phyloP scores from a whole-genome alignment of 1,284 basidiomycete species.

The Apiotrichum mycotoxinovorans region DNA sequence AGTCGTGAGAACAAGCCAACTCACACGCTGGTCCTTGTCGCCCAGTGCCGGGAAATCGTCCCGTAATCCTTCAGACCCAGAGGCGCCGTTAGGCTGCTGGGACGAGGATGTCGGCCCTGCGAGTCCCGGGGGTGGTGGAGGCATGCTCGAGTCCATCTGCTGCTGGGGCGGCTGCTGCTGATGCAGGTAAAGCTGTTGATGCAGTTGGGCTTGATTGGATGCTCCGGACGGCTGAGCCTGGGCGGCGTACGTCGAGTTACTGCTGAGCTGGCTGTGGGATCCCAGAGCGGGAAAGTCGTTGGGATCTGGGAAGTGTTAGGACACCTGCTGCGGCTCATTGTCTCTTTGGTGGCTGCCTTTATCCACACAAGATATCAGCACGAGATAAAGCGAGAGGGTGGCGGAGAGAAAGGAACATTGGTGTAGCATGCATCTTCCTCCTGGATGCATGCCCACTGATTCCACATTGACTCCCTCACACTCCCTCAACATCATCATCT shows the following conservation, averaged over 20 bases:
- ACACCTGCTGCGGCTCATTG: background rate
- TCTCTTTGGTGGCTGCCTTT: too few relatives aligned
- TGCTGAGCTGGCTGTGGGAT: slow-evolving; percentile 26
- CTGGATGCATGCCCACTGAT: too few relatives aligned
- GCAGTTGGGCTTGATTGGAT: slow-evolving; percentile 16
- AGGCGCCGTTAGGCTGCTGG: slow-evolving; percentile 30
- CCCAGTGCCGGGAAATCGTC: slow-evolving; percentile 50
- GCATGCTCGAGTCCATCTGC: slow-evolving; percentile 37
- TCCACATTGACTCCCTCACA: too few relatives aligned
- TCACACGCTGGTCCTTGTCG: slow-evolving; percentile 30
- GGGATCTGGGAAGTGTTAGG: slow-evolving; percentile 28
- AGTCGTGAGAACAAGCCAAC: slow-evolving; percentile 2
- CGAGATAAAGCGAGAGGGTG: too few relatives aligned
- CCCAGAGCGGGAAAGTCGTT: slow-evolving; percentile 48
- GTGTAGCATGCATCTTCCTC: too few relatives aligned
- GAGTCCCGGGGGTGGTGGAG: slow-evolving; percentile 48
- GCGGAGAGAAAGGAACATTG: too few relatives aligned
- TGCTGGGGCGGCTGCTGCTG: slow-evolving; percentile 33
- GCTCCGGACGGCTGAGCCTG: slow-evolving; percentile 34
- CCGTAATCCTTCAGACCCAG: slow-evolving; percentile 24
- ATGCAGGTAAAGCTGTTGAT: slow-evolving; percentile 22
- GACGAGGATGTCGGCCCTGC: slow-evolving; percentile 32
- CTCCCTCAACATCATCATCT: too few relatives aligned
- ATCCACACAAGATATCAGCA: too few relatives aligned
- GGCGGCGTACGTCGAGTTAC: slow-evolving; percentile 36